Percentiles rank a stretch among this genome's conserved stretches.
Conservation (phyloP, 371 early-diverging fungal genomes). For the Mucor lusitanicus region DNA sequence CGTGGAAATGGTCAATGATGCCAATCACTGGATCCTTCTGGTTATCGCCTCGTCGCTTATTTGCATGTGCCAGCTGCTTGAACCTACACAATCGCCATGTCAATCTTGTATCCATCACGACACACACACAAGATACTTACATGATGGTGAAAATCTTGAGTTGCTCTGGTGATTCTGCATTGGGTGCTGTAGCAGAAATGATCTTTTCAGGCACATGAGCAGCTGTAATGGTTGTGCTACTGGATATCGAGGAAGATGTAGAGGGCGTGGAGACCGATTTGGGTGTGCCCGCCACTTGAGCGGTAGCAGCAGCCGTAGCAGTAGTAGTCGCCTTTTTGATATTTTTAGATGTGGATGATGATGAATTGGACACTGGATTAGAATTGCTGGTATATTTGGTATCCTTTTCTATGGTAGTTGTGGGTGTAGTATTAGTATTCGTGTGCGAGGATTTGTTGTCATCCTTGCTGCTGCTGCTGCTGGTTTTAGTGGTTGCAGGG, state of each 20-base stretch:
- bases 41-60: slow-evolving; percentile 40
- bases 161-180: slow-evolving; percentile 37
- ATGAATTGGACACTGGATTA: background rate
- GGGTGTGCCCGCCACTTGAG: background rate
- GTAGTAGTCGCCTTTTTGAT: background rate
- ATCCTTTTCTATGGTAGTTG: slow-evolving; percentile 1
- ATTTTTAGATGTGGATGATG: background rate
- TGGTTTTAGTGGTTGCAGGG: background rate
- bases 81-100: slow-evolving; percentile 23
- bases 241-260: background rate
- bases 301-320: background rate
- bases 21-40: slow-evolving; percentile 19
- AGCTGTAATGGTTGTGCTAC: slow-evolving; percentile 1
- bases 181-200: slow-evolving; percentile 25
- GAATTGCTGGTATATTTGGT: slow-evolving; percentile 1
- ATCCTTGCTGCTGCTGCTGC: background rate
- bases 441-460: background rate
- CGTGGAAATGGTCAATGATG: slow-evolving; percentile 37
- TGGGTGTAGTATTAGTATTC: background rate
- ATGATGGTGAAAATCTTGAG: slow-evolving; percentile 29
- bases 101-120: background rate
- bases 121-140: background rate
- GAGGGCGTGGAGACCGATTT: background rate
- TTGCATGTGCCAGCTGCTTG: slow-evolving; percentile 29
- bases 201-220: background rate